Percentiles rank a stretch among this genome's conserved stretches.
phyloP scores from a whole-genome alignment of 441 rosid genomes.

The Monsonia emarginata region DNA sequence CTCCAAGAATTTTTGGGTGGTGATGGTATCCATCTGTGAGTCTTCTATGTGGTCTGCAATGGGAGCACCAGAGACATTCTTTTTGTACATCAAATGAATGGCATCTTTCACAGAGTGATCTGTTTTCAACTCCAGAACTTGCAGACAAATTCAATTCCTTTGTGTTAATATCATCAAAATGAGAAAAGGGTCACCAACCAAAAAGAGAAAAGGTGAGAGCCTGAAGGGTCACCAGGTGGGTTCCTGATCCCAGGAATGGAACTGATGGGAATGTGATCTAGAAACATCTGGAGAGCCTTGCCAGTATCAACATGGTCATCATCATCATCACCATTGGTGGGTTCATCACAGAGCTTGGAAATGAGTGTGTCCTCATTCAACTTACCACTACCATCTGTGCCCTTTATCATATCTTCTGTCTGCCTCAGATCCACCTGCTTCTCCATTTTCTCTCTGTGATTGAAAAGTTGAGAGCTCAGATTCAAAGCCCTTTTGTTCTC shows the following conservation, averaged over 20 bases:
- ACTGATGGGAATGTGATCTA: conserved; percentile 33
- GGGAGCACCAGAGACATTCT: conserved; percentile 32
- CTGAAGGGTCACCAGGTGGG: too few species aligned
- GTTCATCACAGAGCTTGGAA: conserved; percentile 2
- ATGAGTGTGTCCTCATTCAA: neutral
- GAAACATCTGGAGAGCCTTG: conserved; percentile 30
- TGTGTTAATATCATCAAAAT: too few species aligned
- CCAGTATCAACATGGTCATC: conserved; percentile 19
- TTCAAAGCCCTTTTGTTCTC: too few species aligned
- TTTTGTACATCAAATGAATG: conserved; percentile 26
- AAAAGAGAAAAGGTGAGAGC: too few species aligned
- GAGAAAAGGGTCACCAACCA: too few species aligned
- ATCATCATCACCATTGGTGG: too few species aligned
- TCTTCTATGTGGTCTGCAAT: conserved; percentile 27
- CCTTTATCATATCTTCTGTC: conserved; percentile 15
- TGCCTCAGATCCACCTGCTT: conserved; percentile 18
- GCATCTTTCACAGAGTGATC: conserved; percentile 31
- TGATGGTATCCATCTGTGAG: too few species aligned
- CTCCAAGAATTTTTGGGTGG: conserved; percentile 21
- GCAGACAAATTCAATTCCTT: too few species aligned
- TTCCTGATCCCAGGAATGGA: conserved; percentile 34
- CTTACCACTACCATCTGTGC: neutral
- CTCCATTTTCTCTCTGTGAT: too few species aligned
- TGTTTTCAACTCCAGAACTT: conserved; percentile 28
- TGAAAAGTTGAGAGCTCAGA: too few species aligned